A percentile compares a stretch with the other conserved stretches of the same genome.
Conservation (phyloP, 2,329 filamentous ascomycete genomes). For the Sarocladium strictum region DNA sequence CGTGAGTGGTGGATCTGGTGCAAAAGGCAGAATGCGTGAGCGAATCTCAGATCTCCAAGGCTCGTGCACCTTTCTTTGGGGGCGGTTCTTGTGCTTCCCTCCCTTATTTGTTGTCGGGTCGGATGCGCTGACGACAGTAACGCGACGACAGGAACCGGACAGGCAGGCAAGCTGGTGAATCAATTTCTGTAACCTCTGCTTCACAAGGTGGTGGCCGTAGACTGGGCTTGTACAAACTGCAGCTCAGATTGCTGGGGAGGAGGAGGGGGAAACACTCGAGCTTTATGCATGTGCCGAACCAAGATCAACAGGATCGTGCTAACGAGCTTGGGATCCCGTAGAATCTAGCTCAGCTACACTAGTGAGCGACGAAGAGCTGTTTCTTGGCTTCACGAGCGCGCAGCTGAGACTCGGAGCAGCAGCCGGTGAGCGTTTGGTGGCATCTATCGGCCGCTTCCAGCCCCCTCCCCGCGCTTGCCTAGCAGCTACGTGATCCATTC, state of each 20-base stretch:
- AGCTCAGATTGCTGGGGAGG: neutral
- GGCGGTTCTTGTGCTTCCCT: constrained; percentile 1
- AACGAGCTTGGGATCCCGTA: neutral
- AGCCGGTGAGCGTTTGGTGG: neutral
- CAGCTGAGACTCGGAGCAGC: too few relatives aligned
- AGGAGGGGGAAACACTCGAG: neutral
- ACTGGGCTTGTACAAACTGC: neutral
- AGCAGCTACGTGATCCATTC: neutral
- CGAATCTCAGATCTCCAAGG: neutral
- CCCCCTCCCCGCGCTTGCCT: neutral
- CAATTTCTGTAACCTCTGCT: too few relatives aligned
- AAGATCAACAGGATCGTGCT: neutral
- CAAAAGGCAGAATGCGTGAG: neutral
- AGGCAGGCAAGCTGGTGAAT: too few relatives aligned
- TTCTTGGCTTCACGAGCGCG: too few relatives aligned
- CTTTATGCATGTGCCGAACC: constrained; percentile 1
- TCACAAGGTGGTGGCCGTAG: neutral
- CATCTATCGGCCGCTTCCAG: constrained; percentile 3
- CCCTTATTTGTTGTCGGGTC: neutral
- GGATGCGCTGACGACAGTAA: neutral
- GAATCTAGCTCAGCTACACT: neutral
- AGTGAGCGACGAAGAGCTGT: neutral
- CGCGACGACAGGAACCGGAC: too few relatives aligned
- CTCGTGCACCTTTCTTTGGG: neutral
- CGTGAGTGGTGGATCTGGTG: neutral